Conservation (phyloP, 75 land plant genomes). For the Selaginella tamariscina region DNA sequence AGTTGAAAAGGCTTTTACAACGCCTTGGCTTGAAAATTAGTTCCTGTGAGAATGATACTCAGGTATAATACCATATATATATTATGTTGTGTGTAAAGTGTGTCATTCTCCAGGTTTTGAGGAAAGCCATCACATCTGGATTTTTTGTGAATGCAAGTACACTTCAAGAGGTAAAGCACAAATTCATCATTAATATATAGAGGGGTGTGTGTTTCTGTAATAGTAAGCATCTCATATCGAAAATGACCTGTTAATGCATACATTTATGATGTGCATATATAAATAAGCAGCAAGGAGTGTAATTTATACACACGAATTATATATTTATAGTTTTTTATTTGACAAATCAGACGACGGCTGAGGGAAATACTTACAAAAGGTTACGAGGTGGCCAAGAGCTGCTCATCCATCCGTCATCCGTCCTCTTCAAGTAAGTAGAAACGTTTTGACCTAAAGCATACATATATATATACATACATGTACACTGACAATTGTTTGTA, state of each 20-base stretch:
- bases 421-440: conserved; percentile 72
- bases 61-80: conserved; percentile 24
- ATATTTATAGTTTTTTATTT: too few relatives aligned
- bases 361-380: conserved; percentile 55
- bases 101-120: conserved; percentile 34
- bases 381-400: conserved; percentile 68
- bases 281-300: too few relatives aligned
- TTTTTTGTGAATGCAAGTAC: conserved; percentile 79
- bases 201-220: too few relatives aligned
- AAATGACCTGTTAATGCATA: too few relatives aligned
- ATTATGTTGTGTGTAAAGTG: background rate
- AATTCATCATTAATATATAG: background rate
- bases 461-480: too few relatives aligned
- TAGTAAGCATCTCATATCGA: background rate
- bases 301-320: too few relatives aligned
- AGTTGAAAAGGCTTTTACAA: conserved; percentile 54
- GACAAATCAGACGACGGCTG: conserved; percentile 34
- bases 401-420: conserved; percentile 87
- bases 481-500: too few relatives aligned
- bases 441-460: too few relatives aligned
- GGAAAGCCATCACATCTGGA: conserved; percentile 73
- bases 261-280: too few relatives aligned
- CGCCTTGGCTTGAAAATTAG: conserved; percentile 46
- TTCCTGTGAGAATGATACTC: conserved; percentile 53
- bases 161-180: conserved; percentile 41